Evolutionary conservation across 2,329 filamentous ascomycete species (phyloP).

Genomic region (Diaporthe velutina): DNA sequence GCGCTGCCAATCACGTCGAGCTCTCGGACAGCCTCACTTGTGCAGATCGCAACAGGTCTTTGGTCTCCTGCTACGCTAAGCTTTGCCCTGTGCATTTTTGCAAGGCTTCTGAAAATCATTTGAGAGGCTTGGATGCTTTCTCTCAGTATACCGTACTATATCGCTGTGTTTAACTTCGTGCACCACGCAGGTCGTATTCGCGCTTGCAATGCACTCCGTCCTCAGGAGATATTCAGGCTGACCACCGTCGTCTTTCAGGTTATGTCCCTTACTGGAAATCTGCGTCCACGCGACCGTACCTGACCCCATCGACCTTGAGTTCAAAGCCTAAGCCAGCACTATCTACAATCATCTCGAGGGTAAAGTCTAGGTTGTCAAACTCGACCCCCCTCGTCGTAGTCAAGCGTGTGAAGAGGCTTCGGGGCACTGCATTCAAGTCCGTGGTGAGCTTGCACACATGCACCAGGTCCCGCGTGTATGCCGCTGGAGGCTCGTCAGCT

Average conservation of each 20-base stretch:
- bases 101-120: not conserved
- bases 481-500: slow-evolving; percentile 72
- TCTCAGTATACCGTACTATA: not conserved
- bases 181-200: not conserved
- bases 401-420: slow-evolving; percentile 78
- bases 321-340: slow-evolving; percentile 83
- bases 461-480: slow-evolving; percentile 72
- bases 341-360: slow-evolving; percentile 85
- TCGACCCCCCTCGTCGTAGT: slow-evolving; percentile 85
- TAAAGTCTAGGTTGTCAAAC: slow-evolving; percentile 86
- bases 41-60: not conserved
- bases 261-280: slow-evolving; percentile 74
- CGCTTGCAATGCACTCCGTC: not conserved
- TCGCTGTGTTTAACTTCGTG: not conserved
- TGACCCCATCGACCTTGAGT: slow-evolving; percentile 81
- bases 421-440: slow-evolving; percentile 81
- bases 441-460: slow-evolving; percentile 86
- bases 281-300: slow-evolving; percentile 82
- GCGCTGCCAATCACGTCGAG: slow-evolving; percentile 15
- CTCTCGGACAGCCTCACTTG: slow-evolving; percentile 16
- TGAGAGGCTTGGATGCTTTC: not conserved
- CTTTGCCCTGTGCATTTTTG: not conserved
- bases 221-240: not conserved
- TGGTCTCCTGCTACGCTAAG: not conserved
- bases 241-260: not conserved